Conservation (phyloP, 2,329 filamentous ascomycete species). For the Chrysoporthe deuterocubensis region DNA sequence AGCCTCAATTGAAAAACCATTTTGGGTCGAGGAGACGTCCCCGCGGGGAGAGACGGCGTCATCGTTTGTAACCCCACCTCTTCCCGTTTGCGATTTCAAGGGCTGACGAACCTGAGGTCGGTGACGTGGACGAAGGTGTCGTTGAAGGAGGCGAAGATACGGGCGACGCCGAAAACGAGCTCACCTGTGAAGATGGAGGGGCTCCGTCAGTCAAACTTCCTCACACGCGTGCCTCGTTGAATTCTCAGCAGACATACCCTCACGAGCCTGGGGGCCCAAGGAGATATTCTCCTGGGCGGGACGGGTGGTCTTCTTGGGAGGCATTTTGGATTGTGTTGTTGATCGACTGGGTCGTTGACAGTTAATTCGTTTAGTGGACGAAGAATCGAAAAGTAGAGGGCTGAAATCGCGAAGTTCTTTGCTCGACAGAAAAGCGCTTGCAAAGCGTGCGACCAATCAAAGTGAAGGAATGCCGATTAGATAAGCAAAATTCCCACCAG, state of each 20-base stretch:
- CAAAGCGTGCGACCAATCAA: conserved; percentile 21
- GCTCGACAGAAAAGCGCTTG: conserved; percentile 14
- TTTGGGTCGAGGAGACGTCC: conserved; percentile 7
- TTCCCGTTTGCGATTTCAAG: conserved; percentile 29
- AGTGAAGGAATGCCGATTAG: background rate
- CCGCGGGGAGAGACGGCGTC: background rate
- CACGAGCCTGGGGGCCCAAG: conserved; percentile 93
- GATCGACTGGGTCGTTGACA: conserved; percentile 32
- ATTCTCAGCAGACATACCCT: conserved; percentile 65
- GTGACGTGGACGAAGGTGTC: conserved; percentile 98
- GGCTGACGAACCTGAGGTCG: conserved; percentile 81
- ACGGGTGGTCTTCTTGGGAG: conserved; percentile 81
- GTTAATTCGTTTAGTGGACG: conserved; percentile 25
- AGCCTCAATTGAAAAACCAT: conserved; percentile 49
- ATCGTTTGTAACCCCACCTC: conserved; percentile 6
- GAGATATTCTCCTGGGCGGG: conserved; percentile 96
- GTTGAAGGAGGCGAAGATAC: conserved; percentile 96
- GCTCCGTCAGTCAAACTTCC: conserved; percentile 28
- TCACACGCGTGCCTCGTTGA: background rate
- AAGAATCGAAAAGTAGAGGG: conserved; percentile 15
- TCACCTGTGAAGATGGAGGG: conserved; percentile 64
- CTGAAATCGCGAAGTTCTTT: conserved; percentile 17
- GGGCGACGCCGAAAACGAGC: conserved; percentile 96
- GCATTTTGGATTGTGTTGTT: conserved; percentile 66
- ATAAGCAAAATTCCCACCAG: conserved; percentile 20